Conservation (phyloP, 345 rosid genomes). For the Acer campestre region DNA sequence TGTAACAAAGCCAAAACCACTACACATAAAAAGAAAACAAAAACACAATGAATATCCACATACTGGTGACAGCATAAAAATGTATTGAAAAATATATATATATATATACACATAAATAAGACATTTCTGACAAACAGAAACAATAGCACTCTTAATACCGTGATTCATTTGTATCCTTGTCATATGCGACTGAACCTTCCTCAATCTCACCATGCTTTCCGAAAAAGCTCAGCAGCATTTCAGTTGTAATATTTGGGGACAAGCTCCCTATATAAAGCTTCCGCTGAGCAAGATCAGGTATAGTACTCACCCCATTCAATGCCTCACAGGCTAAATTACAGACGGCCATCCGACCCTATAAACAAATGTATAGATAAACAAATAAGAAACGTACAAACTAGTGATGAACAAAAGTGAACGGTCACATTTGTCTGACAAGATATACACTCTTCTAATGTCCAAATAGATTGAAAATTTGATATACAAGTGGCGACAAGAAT, state of each 20-base stretch:
- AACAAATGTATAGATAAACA: conserved; percentile 1
- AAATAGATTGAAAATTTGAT: neutral
- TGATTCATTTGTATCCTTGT: conserved; percentile 67
- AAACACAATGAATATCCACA: conserved; percentile 15
- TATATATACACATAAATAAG: neutral
- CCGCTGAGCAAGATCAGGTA: conserved; percentile 55
- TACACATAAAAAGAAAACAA: conserved; percentile 28
- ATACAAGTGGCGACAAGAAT: neutral
- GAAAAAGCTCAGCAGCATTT: conserved; percentile 49
- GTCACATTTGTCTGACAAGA: neutral
- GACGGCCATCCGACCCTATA: conserved; percentile 69
- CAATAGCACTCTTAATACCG: conserved; percentile 31
- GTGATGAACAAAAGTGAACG: neutral
- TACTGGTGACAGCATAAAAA: no score
- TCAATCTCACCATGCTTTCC: conserved; percentile 63
- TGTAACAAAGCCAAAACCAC: conserved; percentile 74
- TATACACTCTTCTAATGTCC: neutral
- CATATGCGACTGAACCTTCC: conserved; percentile 74
- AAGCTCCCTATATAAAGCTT: conserved; percentile 68
- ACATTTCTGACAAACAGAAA: conserved; percentile 1
- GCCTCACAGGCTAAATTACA: conserved; percentile 70
- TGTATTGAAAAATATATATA: neutral
- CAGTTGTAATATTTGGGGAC: conserved; percentile 63
- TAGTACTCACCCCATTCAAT: conserved; percentile 45
- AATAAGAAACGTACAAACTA: neutral